A percentile compares a stretch with the other conserved stretches of the same genome.
Conservation (phyloP, 805 yeast species). For the Ogataea dorogensis region DNA sequence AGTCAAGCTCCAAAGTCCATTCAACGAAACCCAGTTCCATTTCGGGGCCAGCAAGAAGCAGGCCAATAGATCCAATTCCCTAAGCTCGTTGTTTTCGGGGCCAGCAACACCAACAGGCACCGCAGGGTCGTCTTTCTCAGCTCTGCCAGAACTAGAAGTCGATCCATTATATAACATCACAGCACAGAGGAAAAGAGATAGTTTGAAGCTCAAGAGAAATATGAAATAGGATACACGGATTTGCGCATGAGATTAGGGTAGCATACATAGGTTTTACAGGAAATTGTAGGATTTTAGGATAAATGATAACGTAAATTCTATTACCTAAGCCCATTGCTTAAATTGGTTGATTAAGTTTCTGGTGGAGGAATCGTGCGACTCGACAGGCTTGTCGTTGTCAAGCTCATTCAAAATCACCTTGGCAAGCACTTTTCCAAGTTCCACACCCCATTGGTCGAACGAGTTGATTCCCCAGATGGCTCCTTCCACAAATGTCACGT, state of each 20-base stretch:
- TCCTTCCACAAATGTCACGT: conserved; percentile 95
- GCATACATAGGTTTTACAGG: conserved; percentile 4
- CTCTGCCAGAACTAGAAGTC: conserved; percentile 23
- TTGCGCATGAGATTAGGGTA: conserved; percentile 1
- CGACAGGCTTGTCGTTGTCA: conserved; percentile 54
- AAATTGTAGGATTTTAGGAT: conserved; percentile 1
- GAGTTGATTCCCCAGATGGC: conserved; percentile 99
- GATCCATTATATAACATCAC: conserved; percentile 43
- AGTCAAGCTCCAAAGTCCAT: conserved; percentile 27
- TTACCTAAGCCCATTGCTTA: conserved; percentile 67
- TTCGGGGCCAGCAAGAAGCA: conserved; percentile 5
- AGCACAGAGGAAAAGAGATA: conserved; percentile 51
- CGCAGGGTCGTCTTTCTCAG: conserved; percentile 1
- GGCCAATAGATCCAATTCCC: conserved; percentile 10
- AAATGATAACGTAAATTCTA: conserved; percentile 1
- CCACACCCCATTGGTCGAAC: conserved; percentile 99
- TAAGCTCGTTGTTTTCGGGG: conserved; percentile 8
- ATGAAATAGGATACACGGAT: conserved; percentile 19
- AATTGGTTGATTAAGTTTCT: conserved; percentile 92
- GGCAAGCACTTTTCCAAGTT: conserved; percentile 96
- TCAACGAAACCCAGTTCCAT: conserved; percentile 17
- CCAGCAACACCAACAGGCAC: conserved; percentile 5
- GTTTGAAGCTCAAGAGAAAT: conserved; percentile 47
- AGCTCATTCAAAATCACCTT: conserved; percentile 92
- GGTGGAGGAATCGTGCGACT: conserved; percentile 86